A percentile compares a stretch with the other conserved stretches of the same genome.
phyloP scores from a whole-genome alignment of 1,284 basidiomycete genomes.

The Puccinia horiana region DNA sequence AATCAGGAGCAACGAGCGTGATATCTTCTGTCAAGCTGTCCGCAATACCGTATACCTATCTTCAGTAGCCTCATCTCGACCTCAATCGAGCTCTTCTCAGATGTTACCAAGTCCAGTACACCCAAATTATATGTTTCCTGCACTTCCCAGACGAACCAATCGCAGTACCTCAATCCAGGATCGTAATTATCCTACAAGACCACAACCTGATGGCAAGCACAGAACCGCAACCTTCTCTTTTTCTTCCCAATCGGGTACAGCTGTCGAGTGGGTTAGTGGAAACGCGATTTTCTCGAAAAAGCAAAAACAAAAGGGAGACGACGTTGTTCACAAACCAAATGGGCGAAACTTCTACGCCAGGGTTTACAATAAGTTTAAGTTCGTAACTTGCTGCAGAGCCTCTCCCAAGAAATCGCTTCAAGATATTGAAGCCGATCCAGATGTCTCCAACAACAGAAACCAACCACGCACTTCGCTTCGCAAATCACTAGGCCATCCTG shows the following conservation, averaged over 20 bases:
- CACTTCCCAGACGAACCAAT: constrained; percentile 7
- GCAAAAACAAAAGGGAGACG: background rate
- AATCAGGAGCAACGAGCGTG: background rate
- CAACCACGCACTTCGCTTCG: background rate
- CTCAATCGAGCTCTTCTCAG: background rate
- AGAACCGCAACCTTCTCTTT: background rate
- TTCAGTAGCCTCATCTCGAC: background rate
- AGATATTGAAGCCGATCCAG: background rate
- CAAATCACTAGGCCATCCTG: background rate
- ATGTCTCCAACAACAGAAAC: background rate
- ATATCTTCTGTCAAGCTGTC: background rate
- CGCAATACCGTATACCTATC: background rate
- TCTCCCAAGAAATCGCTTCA: background rate
- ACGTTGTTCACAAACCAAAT: background rate
- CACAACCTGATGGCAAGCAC: background rate
- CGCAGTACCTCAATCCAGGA: constrained; percentile 5
- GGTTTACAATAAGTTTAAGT: background rate
- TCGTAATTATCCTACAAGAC: background rate
- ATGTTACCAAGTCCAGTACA: constrained; percentile 3
- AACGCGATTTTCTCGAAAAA: background rate
- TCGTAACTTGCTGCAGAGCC: background rate
- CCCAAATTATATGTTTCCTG: constrained; percentile 10
- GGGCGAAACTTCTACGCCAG: background rate
- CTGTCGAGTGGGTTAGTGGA: constrained; percentile 6
- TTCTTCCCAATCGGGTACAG: background rate